These are phyloP conservation scores for Astraeus odoratus DNA, from an alignment of 768 basidiomycete genomes.

Conservation along the genomic window DNA sequence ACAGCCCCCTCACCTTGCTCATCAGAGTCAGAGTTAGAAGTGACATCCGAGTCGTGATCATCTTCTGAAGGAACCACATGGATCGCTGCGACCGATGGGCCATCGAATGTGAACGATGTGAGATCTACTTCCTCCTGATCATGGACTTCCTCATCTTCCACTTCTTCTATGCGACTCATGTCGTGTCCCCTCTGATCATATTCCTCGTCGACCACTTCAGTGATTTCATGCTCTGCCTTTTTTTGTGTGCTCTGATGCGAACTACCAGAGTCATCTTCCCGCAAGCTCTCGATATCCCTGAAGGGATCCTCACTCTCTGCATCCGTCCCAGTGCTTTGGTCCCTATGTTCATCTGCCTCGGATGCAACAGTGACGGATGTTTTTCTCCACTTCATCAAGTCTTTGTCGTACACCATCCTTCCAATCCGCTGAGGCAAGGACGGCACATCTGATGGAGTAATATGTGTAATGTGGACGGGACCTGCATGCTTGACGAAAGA, in stretches of 20 bases:
- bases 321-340: slow-evolving; percentile 27
- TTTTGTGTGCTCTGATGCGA: slow-evolving; percentile 1
- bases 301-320: slow-evolving; percentile 83
- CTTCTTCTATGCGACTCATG: slow-evolving; percentile 39
- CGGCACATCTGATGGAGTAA: slow-evolving; percentile 75
- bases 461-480: slow-evolving; percentile 71
- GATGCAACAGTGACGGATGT: slow-evolving; percentile 34
- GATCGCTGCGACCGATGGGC: slow-evolving; percentile 44
- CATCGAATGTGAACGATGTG: slow-evolving; percentile 69
- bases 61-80: slow-evolving; percentile 40
- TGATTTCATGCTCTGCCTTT: slow-evolving; percentile 5
- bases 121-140: slow-evolving; percentile 65
- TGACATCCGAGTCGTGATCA: slow-evolving; percentile 31
- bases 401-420: slow-evolving; percentile 81
- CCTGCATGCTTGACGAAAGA: slow-evolving; percentile 85
- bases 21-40: slow-evolving; percentile 34
- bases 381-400: slow-evolving; percentile 82
- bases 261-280: slow-evolving; percentile 48
- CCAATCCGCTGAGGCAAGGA: slow-evolving; percentile 72
- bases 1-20: slow-evolving; percentile 14
- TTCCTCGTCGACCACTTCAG: slow-evolving; percentile 10
- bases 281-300: slow-evolving; percentile 81
- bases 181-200: slow-evolving; percentile 14
- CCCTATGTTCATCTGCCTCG: slow-evolving; percentile 23
- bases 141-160: slow-evolving; percentile 37